phyloP scores from a whole-genome alignment of 2,329 filamentous ascomycete species.

The Leptodontidium sp. region DNA sequence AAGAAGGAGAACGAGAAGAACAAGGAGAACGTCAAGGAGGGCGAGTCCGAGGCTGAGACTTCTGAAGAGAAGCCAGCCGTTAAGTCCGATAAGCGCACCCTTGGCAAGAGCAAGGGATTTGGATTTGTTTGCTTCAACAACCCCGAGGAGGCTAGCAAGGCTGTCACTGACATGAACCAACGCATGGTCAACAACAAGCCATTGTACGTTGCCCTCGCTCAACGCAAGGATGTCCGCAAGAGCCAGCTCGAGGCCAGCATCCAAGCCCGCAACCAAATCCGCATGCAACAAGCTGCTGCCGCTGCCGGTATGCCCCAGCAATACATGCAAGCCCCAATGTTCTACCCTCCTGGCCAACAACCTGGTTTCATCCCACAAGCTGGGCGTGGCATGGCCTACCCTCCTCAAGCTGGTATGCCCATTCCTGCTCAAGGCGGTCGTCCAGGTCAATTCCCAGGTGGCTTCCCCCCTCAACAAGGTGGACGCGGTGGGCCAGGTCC shows the following conservation, averaged over 20 bases:
- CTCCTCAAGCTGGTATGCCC: conserved; percentile 65
- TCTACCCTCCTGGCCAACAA: conserved; percentile 86
- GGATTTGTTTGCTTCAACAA: conserved; percentile 99
- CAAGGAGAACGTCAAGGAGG: conserved; percentile 58
- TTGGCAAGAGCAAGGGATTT: conserved; percentile 99
- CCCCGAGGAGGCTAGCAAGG: conserved; percentile 98
- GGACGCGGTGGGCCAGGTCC: conserved; percentile 84
- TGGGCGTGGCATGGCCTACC: conserved; percentile 73
- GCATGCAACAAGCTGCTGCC: conserved; percentile 96
- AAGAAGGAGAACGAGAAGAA: conserved; percentile 62
- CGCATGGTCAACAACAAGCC: conserved; percentile 98
- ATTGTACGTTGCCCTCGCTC: conserved; percentile 94
- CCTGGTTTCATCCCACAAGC: conserved; percentile 69
- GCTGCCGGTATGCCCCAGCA: conserved; percentile 88
- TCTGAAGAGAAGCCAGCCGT: conserved; percentile 60
- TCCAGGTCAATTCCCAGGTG: conserved; percentile 83
- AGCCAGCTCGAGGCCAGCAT: conserved; percentile 99
- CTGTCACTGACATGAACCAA: conserved; percentile 99
- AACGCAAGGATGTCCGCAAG: conserved; percentile 99
- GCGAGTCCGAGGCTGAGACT: conserved; percentile 53
- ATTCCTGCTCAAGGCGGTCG: conserved; percentile 82
- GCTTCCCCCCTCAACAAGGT: conserved; percentile 83
- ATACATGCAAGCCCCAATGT: conserved; percentile 90
- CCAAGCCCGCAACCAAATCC: conserved; percentile 97
- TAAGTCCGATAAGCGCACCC: conserved; percentile 62